Base-by-base conservation (phyloP, 2,329 filamentous ascomycete species). In the Neurospora sp. region DNA sequence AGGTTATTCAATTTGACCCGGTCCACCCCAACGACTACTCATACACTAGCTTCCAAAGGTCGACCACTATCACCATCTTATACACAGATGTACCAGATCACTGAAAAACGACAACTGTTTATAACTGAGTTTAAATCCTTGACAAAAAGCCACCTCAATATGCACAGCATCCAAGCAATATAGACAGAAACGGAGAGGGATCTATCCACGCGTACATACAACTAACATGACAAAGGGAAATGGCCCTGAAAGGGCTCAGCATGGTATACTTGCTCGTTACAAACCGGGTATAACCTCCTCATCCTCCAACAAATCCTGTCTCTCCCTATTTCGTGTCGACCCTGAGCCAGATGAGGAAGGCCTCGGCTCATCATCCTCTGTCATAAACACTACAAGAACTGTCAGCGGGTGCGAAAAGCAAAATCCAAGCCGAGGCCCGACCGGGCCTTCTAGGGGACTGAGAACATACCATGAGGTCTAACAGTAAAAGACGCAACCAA, bases 401-500 rank as follows among this genome's bases (percentile, higher is more conserved):
- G 70, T 74, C 66, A 72, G 71, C 37, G 69, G n/a, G 36, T 17
- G 2, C 33, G 17, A 33, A 6, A 23, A 39, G 33, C 33, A 12
- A 66, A 66, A 5, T 1, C n/a, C 17, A 11, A 19, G 36, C 66
- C 4, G 12, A 66, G 15, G n/a, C 28, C 19, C 19, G 67, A 10
- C 23, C 8, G 39, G 8, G 2, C 39, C 6, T 41, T 3, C 39
- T 8, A 46, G n/a, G 41, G 41, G 8, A 37, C 8, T 37, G 5
- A 66, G 57, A 43, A 86, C 91, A 82, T 82, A 96, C 93, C 84
- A 82, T 92, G 84, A 3, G 93, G 90, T 75, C 83, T 86, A 36
- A 98, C 83, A 69, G 93, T 86, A 79, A 90, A 90, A 76, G 88
- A 91, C 69, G 88, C 84, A 2, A 89, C 68, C 38, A 95, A 85